A percentile compares a stretch with the other conserved stretches of the same genome.
These are phyloP conservation scores for Coemansia sp. DNA, from an alignment of 192 early-diverging fungal genomes.

Conservation along the genomic window DNA sequence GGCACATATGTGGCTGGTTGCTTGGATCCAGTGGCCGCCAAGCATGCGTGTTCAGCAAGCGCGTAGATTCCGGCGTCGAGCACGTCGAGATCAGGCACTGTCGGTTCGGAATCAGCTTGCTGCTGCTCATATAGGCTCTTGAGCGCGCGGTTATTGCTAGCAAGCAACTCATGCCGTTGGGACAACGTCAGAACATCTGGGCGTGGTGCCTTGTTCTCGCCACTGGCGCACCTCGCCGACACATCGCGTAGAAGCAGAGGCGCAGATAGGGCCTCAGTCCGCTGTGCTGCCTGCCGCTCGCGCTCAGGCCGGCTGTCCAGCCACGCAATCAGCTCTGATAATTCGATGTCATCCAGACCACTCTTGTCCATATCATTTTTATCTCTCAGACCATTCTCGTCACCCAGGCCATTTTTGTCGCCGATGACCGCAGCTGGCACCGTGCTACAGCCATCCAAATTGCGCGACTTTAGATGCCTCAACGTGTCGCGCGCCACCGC, in stretches of 20 bases:
- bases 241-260: constrained; percentile 31
- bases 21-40: constrained; percentile 16
- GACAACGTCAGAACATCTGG: constrained; percentile 4
- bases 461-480: not conserved
- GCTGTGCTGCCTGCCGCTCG: constrained; percentile 28
- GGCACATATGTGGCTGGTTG: constrained; percentile 25
- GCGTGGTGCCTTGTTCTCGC: not conserved
- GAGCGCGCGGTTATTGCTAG: constrained; percentile 10
- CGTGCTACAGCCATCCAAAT: too few relatives aligned
- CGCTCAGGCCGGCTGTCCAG: constrained; percentile 29
- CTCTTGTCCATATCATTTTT: not conserved
- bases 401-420: not conserved
- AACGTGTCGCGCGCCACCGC: constrained; percentile 21
- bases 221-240: constrained; percentile 16
- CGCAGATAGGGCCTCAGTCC: constrained; percentile 27
- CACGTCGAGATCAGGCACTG: constrained; percentile 2
- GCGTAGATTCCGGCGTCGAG: constrained; percentile 17
- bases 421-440: not conserved
- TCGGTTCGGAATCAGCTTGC: constrained; percentile 1
- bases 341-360: constrained; percentile 4
- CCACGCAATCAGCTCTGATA: constrained; percentile 28
- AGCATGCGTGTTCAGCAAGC: constrained; percentile 33
- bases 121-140: constrained; percentile 12
- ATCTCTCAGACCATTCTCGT: too few relatives aligned
- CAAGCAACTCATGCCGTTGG: constrained; percentile 14